phyloP scores from a whole-genome alignment of 2,329 filamentous ascomycete species.

The Diaporthe velutina region DNA sequence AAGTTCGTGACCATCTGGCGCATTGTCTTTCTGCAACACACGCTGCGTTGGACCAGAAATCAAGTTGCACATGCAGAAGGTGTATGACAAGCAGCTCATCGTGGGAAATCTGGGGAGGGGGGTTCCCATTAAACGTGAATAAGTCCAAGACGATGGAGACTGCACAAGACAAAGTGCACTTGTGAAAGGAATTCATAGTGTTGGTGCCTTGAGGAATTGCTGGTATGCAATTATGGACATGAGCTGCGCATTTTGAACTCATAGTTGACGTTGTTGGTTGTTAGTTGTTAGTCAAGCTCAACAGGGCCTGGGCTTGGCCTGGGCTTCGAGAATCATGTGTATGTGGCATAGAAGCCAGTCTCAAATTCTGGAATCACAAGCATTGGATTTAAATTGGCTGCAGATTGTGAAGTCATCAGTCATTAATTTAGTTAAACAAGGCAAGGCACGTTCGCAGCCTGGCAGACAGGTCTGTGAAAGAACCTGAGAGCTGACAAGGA shows the following conservation, averaged over 20 bases:
- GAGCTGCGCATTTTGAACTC: not conserved
- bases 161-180: not conserved
- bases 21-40: not conserved
- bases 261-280: not conserved
- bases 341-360: not conserved
- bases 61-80: not conserved
- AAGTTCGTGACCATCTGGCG: not conserved
- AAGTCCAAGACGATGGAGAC: not conserved
- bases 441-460: not conserved
- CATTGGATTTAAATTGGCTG: constrained; percentile 10
- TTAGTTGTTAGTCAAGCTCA: not conserved
- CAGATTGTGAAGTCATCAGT: constrained; percentile 27
- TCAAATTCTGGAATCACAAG: not conserved
- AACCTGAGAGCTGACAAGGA: constrained; percentile 11
- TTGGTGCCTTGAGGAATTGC: not conserved
- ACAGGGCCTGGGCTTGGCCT: not conserved
- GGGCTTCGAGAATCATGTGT: not conserved
- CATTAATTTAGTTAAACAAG: not conserved
- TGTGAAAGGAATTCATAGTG: not conserved
- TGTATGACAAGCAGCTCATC: not conserved
- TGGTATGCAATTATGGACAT: not conserved
- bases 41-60: not conserved
- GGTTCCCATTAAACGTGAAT: not conserved
- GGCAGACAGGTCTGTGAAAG: constrained; percentile 1
- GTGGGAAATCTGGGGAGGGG: not conserved